These are phyloP conservation scores for Dioscorea dumetorum DNA, from an alignment of 106 monocot genomes.

Conservation along the genomic window DNA sequence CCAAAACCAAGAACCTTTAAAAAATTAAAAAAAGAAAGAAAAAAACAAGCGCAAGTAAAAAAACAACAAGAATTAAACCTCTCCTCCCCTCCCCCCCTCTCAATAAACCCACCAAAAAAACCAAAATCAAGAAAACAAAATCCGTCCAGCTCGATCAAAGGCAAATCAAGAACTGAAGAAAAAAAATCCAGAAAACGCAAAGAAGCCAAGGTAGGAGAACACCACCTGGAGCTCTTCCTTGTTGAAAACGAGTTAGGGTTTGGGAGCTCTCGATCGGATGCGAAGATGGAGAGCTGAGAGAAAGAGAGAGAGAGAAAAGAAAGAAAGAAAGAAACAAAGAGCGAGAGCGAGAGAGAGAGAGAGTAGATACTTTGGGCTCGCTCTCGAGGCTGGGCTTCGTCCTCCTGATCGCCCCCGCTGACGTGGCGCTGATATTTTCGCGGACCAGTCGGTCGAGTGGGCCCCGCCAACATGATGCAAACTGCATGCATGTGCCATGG, in stretches of 20 bases:
- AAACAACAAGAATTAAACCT: no score
- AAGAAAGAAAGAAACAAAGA: neutral
- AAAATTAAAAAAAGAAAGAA: no score
- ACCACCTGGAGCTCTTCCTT: neutral
- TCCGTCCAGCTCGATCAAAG: no score
- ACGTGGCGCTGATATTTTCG: constrained; percentile 58
- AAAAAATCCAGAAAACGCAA: neutral
- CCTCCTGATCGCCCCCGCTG: constrained; percentile 27
- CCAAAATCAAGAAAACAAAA: no score
- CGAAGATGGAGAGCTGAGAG: no score
- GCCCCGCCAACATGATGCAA: neutral
- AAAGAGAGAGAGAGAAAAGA: neutral
- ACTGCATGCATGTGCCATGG: neutral
- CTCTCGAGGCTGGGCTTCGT: neutral
- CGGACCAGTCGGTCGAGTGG: neutral
- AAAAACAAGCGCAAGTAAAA: no score
- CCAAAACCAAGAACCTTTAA: no score
- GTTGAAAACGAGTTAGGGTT: no score
- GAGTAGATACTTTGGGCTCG: neutral
- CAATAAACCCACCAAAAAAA: no score
- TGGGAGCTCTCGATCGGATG: no score
- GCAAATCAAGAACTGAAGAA: neutral
- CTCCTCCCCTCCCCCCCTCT: no score
- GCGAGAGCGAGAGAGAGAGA: neutral
- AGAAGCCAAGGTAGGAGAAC: neutral